Evolutionary conservation across 1,284 basidiomycete genomes (phyloP), one percentile per base, ranked within the genome.

Genomic region (Lentinula novae-zelandiae): DNA sequence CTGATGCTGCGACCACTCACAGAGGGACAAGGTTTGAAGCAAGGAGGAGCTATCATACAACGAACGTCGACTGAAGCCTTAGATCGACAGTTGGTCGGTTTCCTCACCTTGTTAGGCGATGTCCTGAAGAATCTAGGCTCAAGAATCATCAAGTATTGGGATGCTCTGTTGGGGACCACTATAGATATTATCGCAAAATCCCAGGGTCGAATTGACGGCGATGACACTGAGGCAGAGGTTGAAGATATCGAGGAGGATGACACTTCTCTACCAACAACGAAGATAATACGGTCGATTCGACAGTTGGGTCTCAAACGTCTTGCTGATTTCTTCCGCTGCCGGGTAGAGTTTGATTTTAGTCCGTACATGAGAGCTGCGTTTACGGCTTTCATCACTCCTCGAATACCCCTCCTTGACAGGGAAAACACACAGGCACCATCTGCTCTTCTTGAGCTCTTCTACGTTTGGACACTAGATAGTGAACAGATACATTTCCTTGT

Each of bases 371-470:
- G 77, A 0, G 75, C 80, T 9, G 82, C 89, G 10, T 97, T 95
- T 74, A 66, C 78, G 1, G 75, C 82, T 0, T 84, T 95, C 72
- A 90, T 99, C 68, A 87, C 89, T 0, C 95, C 96, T 0, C 90
- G 96, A 17, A 78, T 99, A 31, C 76, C 84, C 0, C 75, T 78
- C 4, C 80, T 99, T 22, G 87, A 92, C 60, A 78, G 78, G 53
- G 96, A 99, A 74, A 98, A 96, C 68, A 93, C 92, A 0, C 96
- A 99, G 73, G 84, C 93, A 0, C 95, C 96, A 0, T 96, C 95
- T 0, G 89, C 94, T 0, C 79, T 98, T 33, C 78, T 99, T 46
- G 93, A 97, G 39, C 79, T 99, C 1, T 91, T 98, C 72, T 83
- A 88, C 62, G 78, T 84, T 2, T 97, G 96, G 89, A 86, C 92